These are phyloP conservation scores for Diospyros lotus DNA, from an alignment of 148 eudicot genomes.

Conservation along the genomic window DNA sequence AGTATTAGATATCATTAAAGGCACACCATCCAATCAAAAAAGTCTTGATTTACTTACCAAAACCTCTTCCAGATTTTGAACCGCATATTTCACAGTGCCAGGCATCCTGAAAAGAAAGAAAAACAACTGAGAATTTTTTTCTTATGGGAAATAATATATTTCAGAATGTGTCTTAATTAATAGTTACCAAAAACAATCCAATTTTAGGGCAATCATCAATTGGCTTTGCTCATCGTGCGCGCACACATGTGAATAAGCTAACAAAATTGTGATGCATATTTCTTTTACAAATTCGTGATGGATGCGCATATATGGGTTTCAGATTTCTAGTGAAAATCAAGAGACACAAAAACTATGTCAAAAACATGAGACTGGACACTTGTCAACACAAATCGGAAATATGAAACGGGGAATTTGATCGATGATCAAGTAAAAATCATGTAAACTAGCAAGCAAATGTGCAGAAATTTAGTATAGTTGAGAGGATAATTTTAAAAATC, in stretches of 20 bases:
- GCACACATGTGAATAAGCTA: too few species aligned
- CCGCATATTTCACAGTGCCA: conserved; percentile 99
- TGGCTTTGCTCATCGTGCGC: too few species aligned
- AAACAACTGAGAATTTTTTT: not conserved
- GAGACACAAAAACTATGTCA: not conserved
- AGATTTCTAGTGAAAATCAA: not conserved
- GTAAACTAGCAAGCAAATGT: not conserved
- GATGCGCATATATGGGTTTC: too few species aligned
- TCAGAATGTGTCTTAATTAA: too few species aligned
- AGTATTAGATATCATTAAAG: not conserved
- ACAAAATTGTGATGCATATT: too few species aligned
- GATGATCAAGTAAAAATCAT: too few species aligned
- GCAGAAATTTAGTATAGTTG: not conserved
- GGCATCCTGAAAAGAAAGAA: conserved; percentile 56
- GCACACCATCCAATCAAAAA: not conserved
- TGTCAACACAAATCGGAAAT: too few species aligned
- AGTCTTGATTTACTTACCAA: conserved; percentile 52
- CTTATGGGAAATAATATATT: too few species aligned
- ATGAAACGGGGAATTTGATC: too few species aligned
- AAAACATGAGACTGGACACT: not conserved
- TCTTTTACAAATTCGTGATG: too few species aligned
- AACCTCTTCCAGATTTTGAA: conserved; percentile 93
- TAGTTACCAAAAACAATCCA: too few species aligned
- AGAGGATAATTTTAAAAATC: not conserved
- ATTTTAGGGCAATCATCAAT: too few species aligned